phyloP scores from a whole-genome alignment of 371 early-diverging fungal species.

The Rhizopus sp. region DNA sequence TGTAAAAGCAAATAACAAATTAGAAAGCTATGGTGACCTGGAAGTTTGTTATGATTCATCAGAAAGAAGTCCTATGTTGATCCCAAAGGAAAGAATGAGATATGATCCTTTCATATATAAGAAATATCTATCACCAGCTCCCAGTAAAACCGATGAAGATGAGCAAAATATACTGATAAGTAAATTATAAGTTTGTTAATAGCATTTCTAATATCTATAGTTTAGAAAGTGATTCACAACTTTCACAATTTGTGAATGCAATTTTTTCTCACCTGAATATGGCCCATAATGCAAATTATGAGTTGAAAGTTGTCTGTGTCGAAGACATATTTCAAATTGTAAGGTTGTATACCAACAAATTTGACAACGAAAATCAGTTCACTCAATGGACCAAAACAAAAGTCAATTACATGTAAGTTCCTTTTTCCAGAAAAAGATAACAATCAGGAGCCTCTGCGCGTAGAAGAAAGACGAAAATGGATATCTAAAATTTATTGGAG shows the following conservation, averaged over 20 bases:
- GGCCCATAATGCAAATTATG: constrained; percentile 3
- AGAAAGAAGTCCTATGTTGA: constrained; percentile 5
- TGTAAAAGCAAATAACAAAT: constrained; percentile 12
- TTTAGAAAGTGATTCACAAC: constrained; percentile 17
- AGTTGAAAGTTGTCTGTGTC: background rate
- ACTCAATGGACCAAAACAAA: too few relatives aligned
- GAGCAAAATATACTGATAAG: constrained; percentile 5
- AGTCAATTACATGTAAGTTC: constrained; percentile 1
- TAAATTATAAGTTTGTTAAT: constrained; percentile 8
- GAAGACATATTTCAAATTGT: background rate
- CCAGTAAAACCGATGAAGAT: background rate
- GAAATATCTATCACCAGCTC: constrained; percentile 7
- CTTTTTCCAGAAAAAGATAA: constrained; percentile 5
- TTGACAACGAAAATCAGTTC: too few relatives aligned
- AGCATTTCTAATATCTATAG: constrained; percentile 19
- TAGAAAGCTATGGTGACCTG: constrained; percentile 11
- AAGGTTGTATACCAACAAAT: too few relatives aligned
- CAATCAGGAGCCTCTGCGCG: constrained; percentile 13
- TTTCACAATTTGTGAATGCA: constrained; percentile 21
- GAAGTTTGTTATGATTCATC: constrained; percentile 12
- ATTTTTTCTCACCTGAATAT: constrained; percentile 12
- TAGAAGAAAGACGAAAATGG: constrained; percentile 1
- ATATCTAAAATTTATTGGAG: too few relatives aligned
- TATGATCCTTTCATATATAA: constrained; percentile 2
- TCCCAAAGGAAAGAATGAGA: background rate